These are phyloP conservation scores for Globisporangium emineosum DNA, from an alignment of 352 stramenopile species.

Conservation along the genomic window DNA sequence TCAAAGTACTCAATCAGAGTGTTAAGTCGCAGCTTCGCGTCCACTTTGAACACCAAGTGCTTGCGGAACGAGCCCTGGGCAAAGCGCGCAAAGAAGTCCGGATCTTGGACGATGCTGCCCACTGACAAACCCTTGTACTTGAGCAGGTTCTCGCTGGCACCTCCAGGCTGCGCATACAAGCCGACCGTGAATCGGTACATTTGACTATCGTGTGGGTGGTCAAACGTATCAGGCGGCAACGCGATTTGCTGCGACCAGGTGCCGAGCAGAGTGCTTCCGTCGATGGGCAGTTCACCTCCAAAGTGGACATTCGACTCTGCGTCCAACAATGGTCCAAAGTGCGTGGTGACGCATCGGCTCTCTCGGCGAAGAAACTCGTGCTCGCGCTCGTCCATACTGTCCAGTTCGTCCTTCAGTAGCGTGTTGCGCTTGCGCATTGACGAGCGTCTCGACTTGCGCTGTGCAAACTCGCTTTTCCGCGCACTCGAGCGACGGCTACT, in stretches of 20 bases:
- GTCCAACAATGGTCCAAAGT: slow-evolving; percentile 70
- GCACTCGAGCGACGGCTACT: neutral
- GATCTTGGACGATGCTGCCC: slow-evolving; percentile 73
- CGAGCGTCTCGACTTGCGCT: slow-evolving; percentile 17
- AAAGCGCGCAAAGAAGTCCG: slow-evolving; percentile 73
- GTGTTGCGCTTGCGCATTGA: slow-evolving; percentile 12
- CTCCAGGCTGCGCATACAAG: slow-evolving; percentile 64
- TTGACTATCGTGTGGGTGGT: slow-evolving; percentile 31
- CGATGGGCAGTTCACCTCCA: slow-evolving; percentile 46
- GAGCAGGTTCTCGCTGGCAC: slow-evolving; percentile 56
- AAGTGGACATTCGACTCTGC: slow-evolving; percentile 63
- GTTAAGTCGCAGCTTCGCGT: slow-evolving; percentile 37
- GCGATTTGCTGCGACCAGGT: slow-evolving; percentile 69
- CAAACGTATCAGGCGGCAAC: slow-evolving; percentile 29
- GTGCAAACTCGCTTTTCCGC: slow-evolving; percentile 14
- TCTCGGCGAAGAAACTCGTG: slow-evolving; percentile 61
- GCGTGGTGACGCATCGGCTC: slow-evolving; percentile 52
- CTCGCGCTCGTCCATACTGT: slow-evolving; percentile 62
- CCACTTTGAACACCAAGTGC: slow-evolving; percentile 68
- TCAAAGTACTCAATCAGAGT: slow-evolving; percentile 59
- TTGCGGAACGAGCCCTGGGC: slow-evolving; percentile 59
- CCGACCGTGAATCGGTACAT: slow-evolving; percentile 53
- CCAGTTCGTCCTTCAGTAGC: slow-evolving; percentile 56
- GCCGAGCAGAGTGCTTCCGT: slow-evolving; percentile 57
- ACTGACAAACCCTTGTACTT: slow-evolving; percentile 83